Base-by-base conservation (phyloP, 129 eudicot genomes). In the Cynara cardunculus region DNA sequence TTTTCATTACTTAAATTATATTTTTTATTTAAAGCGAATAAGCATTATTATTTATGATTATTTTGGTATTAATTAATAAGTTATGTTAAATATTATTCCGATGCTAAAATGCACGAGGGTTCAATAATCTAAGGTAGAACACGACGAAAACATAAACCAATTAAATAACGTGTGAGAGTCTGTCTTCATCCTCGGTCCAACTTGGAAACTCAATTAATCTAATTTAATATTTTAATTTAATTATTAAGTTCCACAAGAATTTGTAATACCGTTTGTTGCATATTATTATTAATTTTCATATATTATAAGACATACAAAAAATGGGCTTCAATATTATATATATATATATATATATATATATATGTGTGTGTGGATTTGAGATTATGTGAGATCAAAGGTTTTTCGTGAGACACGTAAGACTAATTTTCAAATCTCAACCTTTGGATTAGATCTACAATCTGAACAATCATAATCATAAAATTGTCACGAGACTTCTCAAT, bases 61-160 rank as follows among this genome's bases (percentile, higher is more conserved):
- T n/a, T n/a, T n/a, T n/a, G n/a, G n/a, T n/a, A n/a, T n/a, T n/a
- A n/a, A n/a, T n/a, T n/a, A n/a, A n/a, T n/a, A n/a, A n/a, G n/a
- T n/a, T n/a, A n/a, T n/a, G n/a, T n/a, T n/a, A n/a, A n/a, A n/a
- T 12, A 76, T 25, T 35, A 73, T 72, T 25, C 19, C 3, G 76
- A 79, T 73, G 73, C 71, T 66, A 67, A 66, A 76, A 74, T 32
- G 87, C 87, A 84, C 87, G 84, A 84, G 87, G 79, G 80, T 56
- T 78, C 87, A 83, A 77, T 78, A 66, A 78, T 84, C 71, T 72
- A 61, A 79, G 25, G 34, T 72, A 34, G 16, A 73, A 84, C 46
- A 74, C 70, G 72, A 78, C 80, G 78, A 69, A 70, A 44, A 65
- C 0, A 74, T 6, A 53, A 78, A 65, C 75, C 76, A 84, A 30